phyloP scores from a whole-genome alignment of 2,329 filamentous ascomycete genomes.

The Fusarium albidum region DNA sequence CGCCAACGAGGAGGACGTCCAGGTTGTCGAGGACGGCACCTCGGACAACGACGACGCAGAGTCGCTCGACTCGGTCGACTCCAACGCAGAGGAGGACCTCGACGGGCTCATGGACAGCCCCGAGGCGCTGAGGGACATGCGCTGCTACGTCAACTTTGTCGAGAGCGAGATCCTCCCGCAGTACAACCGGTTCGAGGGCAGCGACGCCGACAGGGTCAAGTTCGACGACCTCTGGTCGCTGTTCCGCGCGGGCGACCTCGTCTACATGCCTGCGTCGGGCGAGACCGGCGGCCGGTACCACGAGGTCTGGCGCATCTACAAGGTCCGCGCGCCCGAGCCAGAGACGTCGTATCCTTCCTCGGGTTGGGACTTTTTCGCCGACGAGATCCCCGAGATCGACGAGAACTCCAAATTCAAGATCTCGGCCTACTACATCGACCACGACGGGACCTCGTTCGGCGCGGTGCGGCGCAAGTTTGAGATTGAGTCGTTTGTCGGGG shows the following conservation, averaged over 20 bases:
- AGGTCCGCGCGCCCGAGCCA: constrained; percentile 42
- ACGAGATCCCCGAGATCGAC: constrained; percentile 42
- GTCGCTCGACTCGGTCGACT: constrained; percentile 48
- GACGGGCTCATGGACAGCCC: constrained; percentile 49
- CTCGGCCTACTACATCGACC: constrained; percentile 53
- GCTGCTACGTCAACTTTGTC: constrained; percentile 54
- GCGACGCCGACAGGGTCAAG: constrained; percentile 43
- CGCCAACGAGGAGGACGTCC: constrained; percentile 39
- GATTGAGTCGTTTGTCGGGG: constrained; percentile 48
- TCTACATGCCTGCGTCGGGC: constrained; percentile 49
- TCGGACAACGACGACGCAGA: constrained; percentile 38
- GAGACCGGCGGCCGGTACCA: constrained; percentile 49
- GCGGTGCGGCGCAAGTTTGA: constrained; percentile 49
- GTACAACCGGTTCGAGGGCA: constrained; percentile 40
- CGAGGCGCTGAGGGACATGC: constrained; percentile 51
- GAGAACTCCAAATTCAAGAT: constrained; percentile 46
- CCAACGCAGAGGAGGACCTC: constrained; percentile 46
- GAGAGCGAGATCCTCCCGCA: constrained; percentile 52
- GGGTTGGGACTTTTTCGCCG: constrained; percentile 48
- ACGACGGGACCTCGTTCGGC: constrained; percentile 50
- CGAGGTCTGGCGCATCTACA: constrained; percentile 50
- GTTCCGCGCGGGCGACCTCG: constrained; percentile 50
- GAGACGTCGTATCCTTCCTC: constrained; percentile 41
- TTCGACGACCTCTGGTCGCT: constrained; percentile 54
- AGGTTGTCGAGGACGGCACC: constrained; percentile 37